phyloP scores from a whole-genome alignment of 768 basidiomycete species.

The Cystofilobasidium ferigula region DNA sequence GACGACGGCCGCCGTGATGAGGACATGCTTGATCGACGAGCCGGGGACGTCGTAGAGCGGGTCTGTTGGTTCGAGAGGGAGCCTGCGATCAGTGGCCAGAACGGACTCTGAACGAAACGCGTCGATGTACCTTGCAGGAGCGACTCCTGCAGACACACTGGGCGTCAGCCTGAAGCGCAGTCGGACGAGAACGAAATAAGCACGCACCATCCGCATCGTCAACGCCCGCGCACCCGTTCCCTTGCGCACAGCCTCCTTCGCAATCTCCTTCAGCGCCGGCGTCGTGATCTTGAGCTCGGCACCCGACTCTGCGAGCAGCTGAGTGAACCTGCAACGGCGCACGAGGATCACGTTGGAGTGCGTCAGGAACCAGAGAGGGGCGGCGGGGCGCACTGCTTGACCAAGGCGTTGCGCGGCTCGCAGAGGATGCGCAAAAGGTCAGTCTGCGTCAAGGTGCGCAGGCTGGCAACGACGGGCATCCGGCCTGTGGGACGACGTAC shows the following conservation, averaged over 20 bases:
- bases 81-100: background rate
- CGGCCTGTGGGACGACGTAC: slow-evolving; percentile 45
- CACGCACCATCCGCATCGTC: background rate
- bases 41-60: slow-evolving; percentile 3
- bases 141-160: background rate
- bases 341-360: slow-evolving; percentile 59
- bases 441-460: slow-evolving; percentile 62
- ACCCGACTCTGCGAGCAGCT: background rate
- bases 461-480: slow-evolving; percentile 77
- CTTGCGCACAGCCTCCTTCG: background rate
- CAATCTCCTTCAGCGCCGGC: background rate
- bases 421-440: slow-evolving; percentile 84
- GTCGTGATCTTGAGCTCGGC: slow-evolving; percentile 2
- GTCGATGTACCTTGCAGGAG: background rate
- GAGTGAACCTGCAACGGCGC: slow-evolving; percentile 1
- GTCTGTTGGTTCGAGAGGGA: too few relatives aligned
- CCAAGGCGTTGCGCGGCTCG: slow-evolving; percentile 77
- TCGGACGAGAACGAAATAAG: too few relatives aligned
- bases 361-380: background rate
- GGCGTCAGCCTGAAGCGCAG: too few relatives aligned
- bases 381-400: background rate
- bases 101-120: background rate
- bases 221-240: background rate
- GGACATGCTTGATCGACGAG: slow-evolving; percentile 4
- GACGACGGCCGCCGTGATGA: background rate